Percentiles rank a stretch among this genome's conserved stretches.
Conservation (phyloP, 768 basidiomycete species). For the Mycena filopes region DNA sequence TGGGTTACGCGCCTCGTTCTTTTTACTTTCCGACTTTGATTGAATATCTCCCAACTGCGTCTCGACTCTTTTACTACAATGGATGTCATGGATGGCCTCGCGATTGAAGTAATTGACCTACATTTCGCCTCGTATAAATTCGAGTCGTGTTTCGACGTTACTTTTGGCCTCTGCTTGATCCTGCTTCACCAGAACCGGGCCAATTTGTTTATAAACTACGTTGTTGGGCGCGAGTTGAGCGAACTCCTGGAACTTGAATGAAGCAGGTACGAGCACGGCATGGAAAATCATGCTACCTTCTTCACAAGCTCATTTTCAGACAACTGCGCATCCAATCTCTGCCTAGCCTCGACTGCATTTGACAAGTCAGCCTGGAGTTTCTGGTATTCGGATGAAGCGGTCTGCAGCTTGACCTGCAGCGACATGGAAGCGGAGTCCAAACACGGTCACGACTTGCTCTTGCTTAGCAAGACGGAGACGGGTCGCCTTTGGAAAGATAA, state of each 20-base stretch:
- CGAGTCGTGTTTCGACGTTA: slow-evolving; percentile 90
- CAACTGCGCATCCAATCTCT: slow-evolving; percentile 89
- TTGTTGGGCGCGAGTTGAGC: slow-evolving; percentile 76
- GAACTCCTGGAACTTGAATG: slow-evolving; percentile 77
- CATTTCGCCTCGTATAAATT: slow-evolving; percentile 92
- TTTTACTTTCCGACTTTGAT: slow-evolving; percentile 83
- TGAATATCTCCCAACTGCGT: slow-evolving; percentile 82
- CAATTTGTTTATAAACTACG: slow-evolving; percentile 89
- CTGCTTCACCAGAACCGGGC: slow-evolving; percentile 91
- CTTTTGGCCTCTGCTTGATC: slow-evolving; percentile 87
- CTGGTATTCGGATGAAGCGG: slow-evolving; percentile 79
- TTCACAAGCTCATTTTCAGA: slow-evolving; percentile 94
- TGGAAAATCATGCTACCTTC: slow-evolving; percentile 64
- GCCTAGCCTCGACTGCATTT: slow-evolving; percentile 79
- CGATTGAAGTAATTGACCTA: slow-evolving; percentile 48
- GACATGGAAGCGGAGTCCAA: slow-evolving; percentile 53
- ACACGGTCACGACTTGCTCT: slow-evolving; percentile 19
- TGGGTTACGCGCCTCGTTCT: slow-evolving; percentile 72
- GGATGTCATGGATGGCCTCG: not conserved
- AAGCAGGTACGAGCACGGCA: not conserved
- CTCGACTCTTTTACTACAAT: slow-evolving; percentile 76
- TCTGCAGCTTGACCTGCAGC: slow-evolving; percentile 70
- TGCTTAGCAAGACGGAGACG: not conserved
- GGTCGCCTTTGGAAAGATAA: not conserved
- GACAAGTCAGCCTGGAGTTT: slow-evolving; percentile 82